Base-by-base conservation (phyloP, 2,329 filamentous ascomycete genomes). In the Annulohypoxylon truncatum region DNA sequence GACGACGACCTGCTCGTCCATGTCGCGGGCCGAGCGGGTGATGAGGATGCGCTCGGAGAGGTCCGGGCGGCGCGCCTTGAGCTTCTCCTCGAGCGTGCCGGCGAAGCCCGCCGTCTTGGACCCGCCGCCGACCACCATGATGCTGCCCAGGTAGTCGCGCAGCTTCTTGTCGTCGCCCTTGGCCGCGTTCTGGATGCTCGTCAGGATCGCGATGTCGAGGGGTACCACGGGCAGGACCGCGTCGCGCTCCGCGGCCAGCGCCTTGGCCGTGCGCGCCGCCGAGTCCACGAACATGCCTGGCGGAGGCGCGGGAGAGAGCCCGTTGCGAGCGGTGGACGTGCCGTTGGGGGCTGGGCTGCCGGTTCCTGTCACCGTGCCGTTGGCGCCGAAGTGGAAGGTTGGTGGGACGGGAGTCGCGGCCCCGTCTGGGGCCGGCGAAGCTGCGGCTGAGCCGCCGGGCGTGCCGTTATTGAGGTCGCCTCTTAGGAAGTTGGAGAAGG, bases 1-100 rank as follows among this genome's bases (percentile, higher is more conserved):
- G 7, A 91, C 90, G 56, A 98, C 92, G n/a, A 98, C 94, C 80
- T 97, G 94, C 65, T 96, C 93, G 79, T 99, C 96, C 82, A 99
- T 91, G 73, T 99, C 96, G 73, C 95, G 85, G 0, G 96, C 96
- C 85, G 85, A 96, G 66, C 85, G 83, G 66, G 87, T 89, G 55
- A 90, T 88, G 22, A 89, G 79, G 67, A 90, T 88, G 64, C 84
- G 82, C 29, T 90, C 89, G 18, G 79, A 79, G 46, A 90, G 79
- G 69, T 90, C 88, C 3, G 87, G 87, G 44, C 87, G 80, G 52
- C 90, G 84, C 67, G 86, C 84, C 73, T 93, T 90, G 53, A 98
- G 85, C 73, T 89, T 87, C 75, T 95, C 91, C 80, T 99, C 96
- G 1, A 99, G 84, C 67, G 92, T 93, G 2, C 90, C 86, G 20